phyloP scores from a whole-genome alignment of 352 stramenopile species.

The Globisporangium cederbergense region DNA sequence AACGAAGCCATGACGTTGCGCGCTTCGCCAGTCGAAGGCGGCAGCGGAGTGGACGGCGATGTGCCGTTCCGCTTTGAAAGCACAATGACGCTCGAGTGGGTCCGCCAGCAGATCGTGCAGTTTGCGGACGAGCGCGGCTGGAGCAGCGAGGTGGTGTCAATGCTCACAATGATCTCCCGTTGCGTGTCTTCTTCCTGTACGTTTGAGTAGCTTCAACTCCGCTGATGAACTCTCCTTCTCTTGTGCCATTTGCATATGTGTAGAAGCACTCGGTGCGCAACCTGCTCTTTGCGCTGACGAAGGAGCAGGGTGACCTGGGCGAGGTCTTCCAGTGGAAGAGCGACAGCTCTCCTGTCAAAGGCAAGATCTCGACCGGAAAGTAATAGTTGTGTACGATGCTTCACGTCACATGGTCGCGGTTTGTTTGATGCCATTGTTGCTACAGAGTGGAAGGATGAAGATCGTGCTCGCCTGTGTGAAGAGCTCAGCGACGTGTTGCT shows the following conservation, averaged over 20 bases:
- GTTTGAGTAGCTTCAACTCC: conserved; percentile 19
- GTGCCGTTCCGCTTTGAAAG: conserved; percentile 25
- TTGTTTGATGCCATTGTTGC: conserved; percentile 4
- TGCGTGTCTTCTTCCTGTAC: no score
- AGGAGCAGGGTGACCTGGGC: conserved; percentile 89
- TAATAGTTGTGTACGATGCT: not conserved
- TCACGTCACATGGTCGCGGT: not conserved
- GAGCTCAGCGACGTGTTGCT: conserved; percentile 97
- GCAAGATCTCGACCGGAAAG: conserved; percentile 34
- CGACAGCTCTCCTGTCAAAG: conserved; percentile 62
- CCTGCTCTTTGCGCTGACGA: conserved; percentile 91
- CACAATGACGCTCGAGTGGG: conserved; percentile 40
- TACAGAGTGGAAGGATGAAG: conserved; percentile 83
- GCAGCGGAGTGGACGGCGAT: no score
- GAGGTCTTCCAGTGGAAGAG: conserved; percentile 95
- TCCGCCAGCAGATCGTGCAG: conserved; percentile 45
- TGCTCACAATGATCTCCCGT: not conserved
- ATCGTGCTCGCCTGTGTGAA: conserved; percentile 92
- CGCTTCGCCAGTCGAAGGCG: no score
- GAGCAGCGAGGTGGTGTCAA: conserved; percentile 23
- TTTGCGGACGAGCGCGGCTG: conserved; percentile 66
- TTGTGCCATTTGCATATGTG: not conserved
- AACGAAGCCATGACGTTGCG: not conserved
- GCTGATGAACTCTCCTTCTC: conserved; percentile 5
- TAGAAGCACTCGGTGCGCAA: conserved; percentile 83